Evolutionary conservation across 208 protist species (phyloP).

Genomic region (Wallacemonas sp.): DNA sequence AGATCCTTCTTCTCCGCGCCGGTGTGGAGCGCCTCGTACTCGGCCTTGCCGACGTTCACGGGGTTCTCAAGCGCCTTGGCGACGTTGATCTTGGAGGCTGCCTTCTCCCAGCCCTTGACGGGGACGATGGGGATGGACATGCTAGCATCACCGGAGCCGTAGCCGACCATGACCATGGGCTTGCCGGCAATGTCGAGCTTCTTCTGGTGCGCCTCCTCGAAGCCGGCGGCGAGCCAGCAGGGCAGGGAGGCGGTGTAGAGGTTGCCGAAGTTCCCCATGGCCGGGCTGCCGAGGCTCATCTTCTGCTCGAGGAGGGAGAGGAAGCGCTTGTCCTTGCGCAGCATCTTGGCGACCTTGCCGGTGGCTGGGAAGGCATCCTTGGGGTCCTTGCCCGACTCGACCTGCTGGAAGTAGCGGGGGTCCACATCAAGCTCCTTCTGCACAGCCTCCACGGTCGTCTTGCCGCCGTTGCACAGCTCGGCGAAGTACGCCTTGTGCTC

Average conservation of each 20-base stretch:
- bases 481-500: conserved; percentile 65
- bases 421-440: conserved; percentile 63
- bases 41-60: conserved; percentile 62
- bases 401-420: conserved; percentile 75
- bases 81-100: conserved; percentile 78
- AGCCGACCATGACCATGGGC: conserved; percentile 90
- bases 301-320: conserved; percentile 72
- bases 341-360: conserved; percentile 74
- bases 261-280: conserved; percentile 90
- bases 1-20: conserved; percentile 75
- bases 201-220: conserved; percentile 80
- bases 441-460: conserved; percentile 44
- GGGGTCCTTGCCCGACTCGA: conserved; percentile 69
- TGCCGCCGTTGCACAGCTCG: conserved; percentile 61
- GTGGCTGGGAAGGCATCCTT: conserved; percentile 74
- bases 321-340: conserved; percentile 82
- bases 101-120: conserved; percentile 78
- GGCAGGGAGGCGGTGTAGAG: conserved; percentile 91
- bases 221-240: conserved; percentile 86
- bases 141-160: conserved; percentile 85
- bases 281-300: conserved; percentile 84
- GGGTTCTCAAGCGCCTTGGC: conserved; percentile 65
- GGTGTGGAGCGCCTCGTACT: conserved; percentile 85
- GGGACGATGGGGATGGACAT: conserved; percentile 88
- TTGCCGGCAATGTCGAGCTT: conserved; percentile 82